Conservation (phyloP, 2,329 filamentous ascomycete genomes). For the Fusarium algeriense region DNA sequence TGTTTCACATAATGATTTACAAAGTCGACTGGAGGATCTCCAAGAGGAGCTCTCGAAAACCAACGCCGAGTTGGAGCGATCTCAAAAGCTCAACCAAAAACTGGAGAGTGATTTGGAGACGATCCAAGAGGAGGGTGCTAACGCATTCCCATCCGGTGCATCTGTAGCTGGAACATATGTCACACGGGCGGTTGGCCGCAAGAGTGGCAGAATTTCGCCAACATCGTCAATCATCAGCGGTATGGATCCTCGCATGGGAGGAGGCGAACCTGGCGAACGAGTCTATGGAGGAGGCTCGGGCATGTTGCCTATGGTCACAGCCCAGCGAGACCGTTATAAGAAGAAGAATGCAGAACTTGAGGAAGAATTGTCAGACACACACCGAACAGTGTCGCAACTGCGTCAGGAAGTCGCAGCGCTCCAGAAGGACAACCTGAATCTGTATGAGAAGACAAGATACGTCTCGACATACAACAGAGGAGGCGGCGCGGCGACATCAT, state of each 20-base stretch:
- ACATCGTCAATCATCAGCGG: slow-evolving; percentile 99
- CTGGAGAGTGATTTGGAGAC: slow-evolving; percentile 92
- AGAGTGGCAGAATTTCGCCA: slow-evolving; percentile 80
- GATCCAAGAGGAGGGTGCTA: slow-evolving; percentile 86
- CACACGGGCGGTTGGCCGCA: slow-evolving; percentile 70
- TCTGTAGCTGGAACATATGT: slow-evolving; percentile 94
- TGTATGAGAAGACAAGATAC: slow-evolving; percentile 98
- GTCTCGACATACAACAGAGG: slow-evolving; percentile 91
- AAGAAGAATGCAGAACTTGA: slow-evolving; percentile 93
- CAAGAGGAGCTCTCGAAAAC: slow-evolving; percentile 87
- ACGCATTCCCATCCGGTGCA: slow-evolving; percentile 87
- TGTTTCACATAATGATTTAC: slow-evolving; percentile 93
- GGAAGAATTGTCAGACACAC: slow-evolving; percentile 85
- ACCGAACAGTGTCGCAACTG: slow-evolving; percentile 84
- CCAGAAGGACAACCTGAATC: slow-evolving; percentile 93
- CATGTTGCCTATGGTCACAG: slow-evolving; percentile 97
- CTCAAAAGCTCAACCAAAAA: slow-evolving; percentile 85
- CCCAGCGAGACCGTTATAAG: slow-evolving; percentile 98
- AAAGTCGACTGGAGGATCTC: slow-evolving; percentile 80
- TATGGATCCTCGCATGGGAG: slow-evolving; percentile 76
- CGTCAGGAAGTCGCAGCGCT: slow-evolving; percentile 91
- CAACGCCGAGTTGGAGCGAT: slow-evolving; percentile 87
- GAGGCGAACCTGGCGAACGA: slow-evolving; percentile 66
- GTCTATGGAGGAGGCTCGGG: slow-evolving; percentile 79
- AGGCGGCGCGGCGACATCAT: slow-evolving; percentile 69